Evolutionary conservation across 2,329 filamentous ascomycete species (phyloP).

Genomic region (Fusarium cicatricum): DNA sequence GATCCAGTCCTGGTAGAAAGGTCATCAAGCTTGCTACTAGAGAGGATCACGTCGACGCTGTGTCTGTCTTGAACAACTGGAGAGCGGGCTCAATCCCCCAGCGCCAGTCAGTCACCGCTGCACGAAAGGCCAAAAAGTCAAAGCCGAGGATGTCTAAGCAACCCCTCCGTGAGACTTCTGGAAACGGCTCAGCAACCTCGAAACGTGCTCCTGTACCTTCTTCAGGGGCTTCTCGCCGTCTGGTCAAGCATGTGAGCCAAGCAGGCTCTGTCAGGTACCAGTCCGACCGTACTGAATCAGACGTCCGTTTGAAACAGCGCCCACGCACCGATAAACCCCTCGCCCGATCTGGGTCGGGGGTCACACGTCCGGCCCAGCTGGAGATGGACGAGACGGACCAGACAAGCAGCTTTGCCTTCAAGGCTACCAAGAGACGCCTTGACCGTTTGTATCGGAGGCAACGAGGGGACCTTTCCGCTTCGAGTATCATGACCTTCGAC

Average conservation of each 20-base stretch:
- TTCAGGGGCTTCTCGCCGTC: conserved; percentile 32
- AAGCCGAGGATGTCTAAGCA: conserved; percentile 15
- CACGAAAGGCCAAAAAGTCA: conserved; percentile 24
- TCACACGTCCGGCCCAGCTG: conserved; percentile 61
- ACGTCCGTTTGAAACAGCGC: conserved; percentile 1
- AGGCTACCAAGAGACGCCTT: conserved; percentile 60
- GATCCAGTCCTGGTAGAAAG: conserved; percentile 63
- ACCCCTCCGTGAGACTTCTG: conserved; percentile 36
- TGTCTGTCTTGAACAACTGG: conserved; percentile 63
- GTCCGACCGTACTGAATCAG: conserved; percentile 1
- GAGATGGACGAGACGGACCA: conserved; percentile 55
- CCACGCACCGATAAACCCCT: conserved; percentile 8
- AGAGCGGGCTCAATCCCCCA: conserved; percentile 60
- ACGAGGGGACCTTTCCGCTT: conserved; percentile 41
- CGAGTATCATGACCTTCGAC: conserved; percentile 29
- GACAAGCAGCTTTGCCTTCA: conserved; percentile 52
- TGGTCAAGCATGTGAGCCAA: conserved; percentile 43
- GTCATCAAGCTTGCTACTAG: conserved; percentile 67
- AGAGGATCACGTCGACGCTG: conserved; percentile 67
- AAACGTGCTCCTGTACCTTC: neutral
- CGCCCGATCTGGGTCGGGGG: conserved; percentile 25
- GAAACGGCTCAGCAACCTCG: conserved; percentile 27
- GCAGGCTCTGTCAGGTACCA: conserved; percentile 42
- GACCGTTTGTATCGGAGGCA: conserved; percentile 61
- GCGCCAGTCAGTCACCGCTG: conserved; percentile 45